phyloP scores from a whole-genome alignment of 2,329 filamentous ascomycete species.

The Pleurostoma richardsiae region DNA sequence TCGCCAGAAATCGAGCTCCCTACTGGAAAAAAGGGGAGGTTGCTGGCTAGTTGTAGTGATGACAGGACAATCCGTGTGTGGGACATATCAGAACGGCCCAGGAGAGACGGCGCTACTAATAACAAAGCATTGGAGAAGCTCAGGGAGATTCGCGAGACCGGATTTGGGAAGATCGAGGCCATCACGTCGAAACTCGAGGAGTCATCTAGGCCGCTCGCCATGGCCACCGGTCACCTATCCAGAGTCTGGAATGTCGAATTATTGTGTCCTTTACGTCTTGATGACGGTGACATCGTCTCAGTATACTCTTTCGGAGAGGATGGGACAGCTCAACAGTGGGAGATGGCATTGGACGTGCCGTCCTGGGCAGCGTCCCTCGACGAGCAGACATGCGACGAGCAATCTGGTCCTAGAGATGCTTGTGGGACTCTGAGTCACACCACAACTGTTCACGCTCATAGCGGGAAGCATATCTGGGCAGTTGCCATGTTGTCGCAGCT shows the following conservation, averaged over 20 bases:
- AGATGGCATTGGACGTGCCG: conserved; percentile 33
- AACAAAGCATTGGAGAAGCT: conserved; percentile 17
- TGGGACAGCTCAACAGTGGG: conserved; percentile 70
- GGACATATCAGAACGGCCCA: conserved; percentile 62
- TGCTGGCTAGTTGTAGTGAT: conserved; percentile 92
- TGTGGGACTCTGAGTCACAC: conserved; percentile 40
- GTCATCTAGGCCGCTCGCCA: conserved; percentile 50
- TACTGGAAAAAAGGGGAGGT: conserved; percentile 37
- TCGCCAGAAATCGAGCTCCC: conserved; percentile 47
- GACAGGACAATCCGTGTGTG: conserved; percentile 86
- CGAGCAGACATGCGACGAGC: not conserved
- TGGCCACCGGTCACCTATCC: conserved; percentile 80
- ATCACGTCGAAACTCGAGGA: conserved; percentile 15
- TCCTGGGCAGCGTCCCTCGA: not conserved
- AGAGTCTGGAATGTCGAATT: conserved; percentile 87
- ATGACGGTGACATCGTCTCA: conserved; percentile 8
- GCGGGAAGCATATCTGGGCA: conserved; percentile 90
- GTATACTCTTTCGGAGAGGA: conserved; percentile 82
- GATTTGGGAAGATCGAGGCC: conserved; percentile 47
- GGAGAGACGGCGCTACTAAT: conserved; percentile 19
- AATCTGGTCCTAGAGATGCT: too few species aligned
- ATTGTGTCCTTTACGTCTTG: not conserved
- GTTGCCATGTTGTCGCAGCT: conserved; percentile 35
- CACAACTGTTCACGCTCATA: conserved; percentile 59
- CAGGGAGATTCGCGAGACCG: conserved; percentile 49